Evolutionary conservation across 78 protist genomes (phyloP).

Genomic region (Dictyostelium firmibasis): DNA sequence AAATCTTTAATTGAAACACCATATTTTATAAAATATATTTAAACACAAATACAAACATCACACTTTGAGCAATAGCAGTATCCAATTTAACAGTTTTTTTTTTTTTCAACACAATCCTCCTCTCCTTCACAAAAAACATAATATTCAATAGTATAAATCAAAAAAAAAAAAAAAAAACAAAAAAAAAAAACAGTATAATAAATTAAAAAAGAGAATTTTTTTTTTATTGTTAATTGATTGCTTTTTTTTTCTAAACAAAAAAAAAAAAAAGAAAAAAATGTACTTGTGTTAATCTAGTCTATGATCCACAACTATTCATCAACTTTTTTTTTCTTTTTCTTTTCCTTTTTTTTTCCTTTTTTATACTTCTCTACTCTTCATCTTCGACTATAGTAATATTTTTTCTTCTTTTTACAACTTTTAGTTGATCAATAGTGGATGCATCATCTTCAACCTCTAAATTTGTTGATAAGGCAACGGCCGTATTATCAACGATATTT

Average conservation of each 20-base stretch:
- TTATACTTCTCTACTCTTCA: neutral
- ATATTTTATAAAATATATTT: neutral
- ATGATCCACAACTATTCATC: neutral
- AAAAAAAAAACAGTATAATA: neutral
- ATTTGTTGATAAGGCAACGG: neutral
- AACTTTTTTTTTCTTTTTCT: neutral
- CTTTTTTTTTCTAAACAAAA: too few relatives aligned
- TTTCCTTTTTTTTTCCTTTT: neutral
- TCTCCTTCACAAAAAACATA: neutral
- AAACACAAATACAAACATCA: neutral
- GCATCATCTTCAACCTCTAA: neutral
- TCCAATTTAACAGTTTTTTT: too few relatives aligned
- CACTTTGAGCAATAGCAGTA: neutral
- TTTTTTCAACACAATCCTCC: too few relatives aligned
- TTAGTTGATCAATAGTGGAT: neutral
- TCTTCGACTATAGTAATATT: neutral
- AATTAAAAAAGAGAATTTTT: neutral
- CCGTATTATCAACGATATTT: neutral
- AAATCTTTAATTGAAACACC: neutral
- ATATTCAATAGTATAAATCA: too few relatives aligned
- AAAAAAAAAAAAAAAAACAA: neutral
- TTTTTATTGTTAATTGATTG: neutral
- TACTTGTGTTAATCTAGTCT: neutral
- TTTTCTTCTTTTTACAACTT: slow-evolving; percentile 28
- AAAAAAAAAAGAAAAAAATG: too few relatives aligned